Evolutionary conservation across 2,329 filamentous ascomycete species (phyloP).

Genomic region (Epichloe glyceriae): DNA sequence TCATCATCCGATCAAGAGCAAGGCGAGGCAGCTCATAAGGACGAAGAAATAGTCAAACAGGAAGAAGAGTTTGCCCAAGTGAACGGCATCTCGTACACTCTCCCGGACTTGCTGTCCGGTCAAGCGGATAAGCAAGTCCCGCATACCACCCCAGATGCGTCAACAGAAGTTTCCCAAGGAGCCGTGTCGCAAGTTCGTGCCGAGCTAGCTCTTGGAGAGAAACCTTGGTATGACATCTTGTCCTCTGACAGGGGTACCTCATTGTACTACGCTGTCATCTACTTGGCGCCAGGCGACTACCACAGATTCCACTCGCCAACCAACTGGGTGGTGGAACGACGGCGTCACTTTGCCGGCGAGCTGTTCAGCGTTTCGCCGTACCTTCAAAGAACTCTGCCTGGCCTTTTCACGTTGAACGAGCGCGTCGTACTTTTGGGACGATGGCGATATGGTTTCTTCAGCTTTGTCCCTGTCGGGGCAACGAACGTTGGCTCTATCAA

Average conservation of each 20-base stretch:
- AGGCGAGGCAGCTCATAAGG: conserved; percentile 24
- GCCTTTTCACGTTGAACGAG: conserved; percentile 93
- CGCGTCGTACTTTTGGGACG: conserved; percentile 83
- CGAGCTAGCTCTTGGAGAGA: conserved; percentile 62
- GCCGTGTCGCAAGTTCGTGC: conserved; percentile 74
- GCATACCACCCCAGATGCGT: conserved; percentile 56
- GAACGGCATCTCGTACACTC: conserved; percentile 90
- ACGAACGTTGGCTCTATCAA: conserved; percentile 96
- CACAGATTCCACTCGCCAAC: conserved; percentile 95
- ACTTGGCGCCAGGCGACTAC: conserved; percentile 94
- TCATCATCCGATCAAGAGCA: conserved; percentile 13
- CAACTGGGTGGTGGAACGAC: conserved; percentile 86
- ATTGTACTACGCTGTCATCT: conserved; percentile 89
- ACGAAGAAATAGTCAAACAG: conserved; percentile 57
- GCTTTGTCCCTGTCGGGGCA: conserved; percentile 86
- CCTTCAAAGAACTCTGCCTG: conserved; percentile 80
- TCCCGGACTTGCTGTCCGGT: conserved; percentile 81
- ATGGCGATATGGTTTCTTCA: conserved; percentile 97
- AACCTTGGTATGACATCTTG: conserved; percentile 58
- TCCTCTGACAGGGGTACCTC: conserved; percentile 51
- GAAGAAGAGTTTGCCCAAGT: conserved; percentile 89
- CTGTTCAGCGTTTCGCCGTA: conserved; percentile 92
- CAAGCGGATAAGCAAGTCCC: conserved; percentile 30
- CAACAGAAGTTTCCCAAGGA: conserved; percentile 46
- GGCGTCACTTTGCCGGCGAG: conserved; percentile 96